These are phyloP conservation scores for Fusarium abutilonis DNA, from an alignment of 2,329 filamentous ascomycete species.

Conservation along the genomic window DNA sequence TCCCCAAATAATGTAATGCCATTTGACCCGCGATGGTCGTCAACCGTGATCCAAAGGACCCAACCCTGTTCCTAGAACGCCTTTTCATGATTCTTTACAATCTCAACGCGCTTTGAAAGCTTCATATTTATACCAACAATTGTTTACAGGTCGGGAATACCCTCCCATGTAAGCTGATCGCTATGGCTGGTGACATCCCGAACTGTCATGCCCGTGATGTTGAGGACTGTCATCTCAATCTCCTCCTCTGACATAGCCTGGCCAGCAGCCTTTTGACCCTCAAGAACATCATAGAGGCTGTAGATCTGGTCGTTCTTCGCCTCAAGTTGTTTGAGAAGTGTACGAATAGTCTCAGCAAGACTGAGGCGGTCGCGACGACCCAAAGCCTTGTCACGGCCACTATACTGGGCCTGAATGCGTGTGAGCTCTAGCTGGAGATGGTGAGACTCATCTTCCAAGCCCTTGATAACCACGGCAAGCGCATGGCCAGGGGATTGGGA, in stretches of 20 bases:
- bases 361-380: slow-evolving; percentile 71
- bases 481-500: slow-evolving; percentile 76
- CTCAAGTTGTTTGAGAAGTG: slow-evolving; percentile 71
- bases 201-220: slow-evolving; percentile 60
- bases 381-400: slow-evolving; percentile 71
- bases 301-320: slow-evolving; percentile 84
- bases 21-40: slow-evolving; percentile 35
- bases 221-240: slow-evolving; percentile 71
- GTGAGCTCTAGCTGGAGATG: slow-evolving; percentile 79
- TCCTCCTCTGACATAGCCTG: slow-evolving; percentile 71
- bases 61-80: slow-evolving; percentile 39
- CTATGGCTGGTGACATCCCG: slow-evolving; percentile 52
- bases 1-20: slow-evolving; percentile 35
- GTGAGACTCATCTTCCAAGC: slow-evolving; percentile 79
- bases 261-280: slow-evolving; percentile 76
- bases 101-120: slow-evolving; percentile 24
- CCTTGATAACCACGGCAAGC: slow-evolving; percentile 84
- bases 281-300: slow-evolving; percentile 82
- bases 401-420: slow-evolving; percentile 69
- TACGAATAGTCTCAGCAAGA: slow-evolving; percentile 69
- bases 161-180: slow-evolving; percentile 56
- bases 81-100: slow-evolving; percentile 36
- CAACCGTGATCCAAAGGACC: slow-evolving; percentile 31
- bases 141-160: slow-evolving; percentile 48
- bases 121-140: slow-evolving; percentile 13